Evolutionary conservation across 2,329 filamentous ascomycete genomes (phyloP).

Genomic region (Penicillium sp.): DNA sequence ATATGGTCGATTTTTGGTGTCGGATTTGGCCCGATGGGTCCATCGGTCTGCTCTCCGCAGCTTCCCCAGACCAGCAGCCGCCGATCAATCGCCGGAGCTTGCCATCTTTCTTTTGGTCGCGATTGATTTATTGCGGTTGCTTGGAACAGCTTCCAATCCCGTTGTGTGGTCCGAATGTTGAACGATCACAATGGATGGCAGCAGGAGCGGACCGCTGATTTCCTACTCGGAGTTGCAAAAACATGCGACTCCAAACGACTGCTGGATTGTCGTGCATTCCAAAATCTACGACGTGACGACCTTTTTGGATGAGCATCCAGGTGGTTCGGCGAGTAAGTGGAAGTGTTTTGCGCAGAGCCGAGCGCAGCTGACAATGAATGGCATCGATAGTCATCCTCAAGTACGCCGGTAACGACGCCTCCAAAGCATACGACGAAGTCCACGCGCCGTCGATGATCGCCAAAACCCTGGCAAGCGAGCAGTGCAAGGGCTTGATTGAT

Average conservation of each 20-base stretch:
- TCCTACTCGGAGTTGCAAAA: background rate
- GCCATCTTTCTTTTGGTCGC: background rate
- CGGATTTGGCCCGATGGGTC: background rate
- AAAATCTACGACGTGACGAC: background rate
- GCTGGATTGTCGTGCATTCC: slow-evolving; percentile 7
- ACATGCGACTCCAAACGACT: background rate
- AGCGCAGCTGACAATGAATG: too few species aligned
- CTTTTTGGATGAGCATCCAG: slow-evolving; percentile 8
- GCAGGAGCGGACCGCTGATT: background rate
- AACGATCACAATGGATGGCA: background rate
- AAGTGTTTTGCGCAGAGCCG: too few species aligned
- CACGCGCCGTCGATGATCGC: slow-evolving; percentile 54
- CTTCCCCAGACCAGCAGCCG: background rate
- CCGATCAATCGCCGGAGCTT: background rate
- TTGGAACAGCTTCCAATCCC: background rate
- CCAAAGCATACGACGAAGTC: slow-evolving; percentile 50
- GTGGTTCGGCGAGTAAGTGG: background rate
- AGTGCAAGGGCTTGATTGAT: slow-evolving; percentile 53
- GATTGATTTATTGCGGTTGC: background rate
- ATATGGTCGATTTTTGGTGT: background rate
- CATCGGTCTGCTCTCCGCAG: slow-evolving; percentile 1
- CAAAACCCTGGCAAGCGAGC: slow-evolving; percentile 49
- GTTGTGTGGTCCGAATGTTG: background rate
- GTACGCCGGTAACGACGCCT: slow-evolving; percentile 52
- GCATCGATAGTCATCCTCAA: slow-evolving; percentile 45